Evolutionary conservation across 1,284 basidiomycete genomes (phyloP).

Genomic region (Fistulinella cinereoalba): DNA sequence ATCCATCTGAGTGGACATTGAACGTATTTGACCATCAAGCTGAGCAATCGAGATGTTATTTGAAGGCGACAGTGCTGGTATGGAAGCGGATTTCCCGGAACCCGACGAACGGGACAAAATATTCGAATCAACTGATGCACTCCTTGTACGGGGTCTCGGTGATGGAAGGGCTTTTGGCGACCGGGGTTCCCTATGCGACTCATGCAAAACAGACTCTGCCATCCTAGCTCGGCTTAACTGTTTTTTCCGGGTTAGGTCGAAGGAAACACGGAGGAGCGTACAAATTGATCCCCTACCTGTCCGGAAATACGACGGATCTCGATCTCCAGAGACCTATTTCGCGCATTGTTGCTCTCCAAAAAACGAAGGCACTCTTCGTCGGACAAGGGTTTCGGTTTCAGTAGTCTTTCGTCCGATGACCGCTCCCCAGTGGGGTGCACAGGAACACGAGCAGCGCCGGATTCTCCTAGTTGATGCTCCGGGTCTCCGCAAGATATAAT

Average conservation of each 20-base stretch:
- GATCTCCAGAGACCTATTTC: conserved; percentile 45
- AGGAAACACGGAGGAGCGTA: background rate
- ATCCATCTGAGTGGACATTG: conserved; percentile 35
- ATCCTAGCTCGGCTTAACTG: conserved; percentile 26
- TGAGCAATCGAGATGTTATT: conserved; percentile 18
- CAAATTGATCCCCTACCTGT: conserved; percentile 32
- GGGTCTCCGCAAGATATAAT: conserved; percentile 11
- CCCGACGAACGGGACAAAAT: conserved; percentile 6
- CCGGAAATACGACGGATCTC: conserved; percentile 43
- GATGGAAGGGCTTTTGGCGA: background rate
- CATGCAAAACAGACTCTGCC: background rate
- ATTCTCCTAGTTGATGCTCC: conserved; percentile 2
- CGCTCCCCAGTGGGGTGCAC: background rate
- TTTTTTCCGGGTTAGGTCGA: background rate
- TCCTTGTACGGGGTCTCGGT: conserved; percentile 17
- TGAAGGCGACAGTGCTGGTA: conserved; percentile 3
- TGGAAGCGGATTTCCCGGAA: background rate
- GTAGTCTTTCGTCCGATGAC: conserved; percentile 4
- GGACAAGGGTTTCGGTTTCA: conserved; percentile 20
- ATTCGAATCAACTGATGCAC: conserved; percentile 25
- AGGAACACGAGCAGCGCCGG: background rate
- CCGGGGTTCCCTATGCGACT: background rate
- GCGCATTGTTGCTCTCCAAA: conserved; percentile 37
- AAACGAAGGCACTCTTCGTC: conserved; percentile 42
- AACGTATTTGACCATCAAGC: conserved; percentile 37